Percentiles rank a stretch among this genome's conserved stretches.
Evolutionary conservation across 495 filamentous ascomycete species (phyloP).

Genomic region (Aspergillus wentii): DNA sequence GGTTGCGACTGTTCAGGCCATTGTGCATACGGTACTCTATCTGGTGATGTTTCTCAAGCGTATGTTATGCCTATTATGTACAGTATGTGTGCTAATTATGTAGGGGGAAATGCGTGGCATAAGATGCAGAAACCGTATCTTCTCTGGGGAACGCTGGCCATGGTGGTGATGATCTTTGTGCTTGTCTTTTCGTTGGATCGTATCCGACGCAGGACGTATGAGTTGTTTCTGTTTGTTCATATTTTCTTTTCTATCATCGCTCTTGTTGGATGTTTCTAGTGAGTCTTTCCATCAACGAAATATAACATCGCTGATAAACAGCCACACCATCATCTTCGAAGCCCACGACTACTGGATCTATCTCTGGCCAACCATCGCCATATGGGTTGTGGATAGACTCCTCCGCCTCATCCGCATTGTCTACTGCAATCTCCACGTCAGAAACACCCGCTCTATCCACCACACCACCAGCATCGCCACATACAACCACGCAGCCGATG

Average conservation of each 20-base stretch:
- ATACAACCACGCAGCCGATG: conserved; percentile 44
- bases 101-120: conserved; percentile 25
- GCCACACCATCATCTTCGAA: conserved; percentile 46
- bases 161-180: conserved; percentile 42
- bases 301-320: conserved; percentile 18
- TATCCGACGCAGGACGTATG: conserved; percentile 45
- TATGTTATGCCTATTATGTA: conserved; percentile 9
- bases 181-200: conserved; percentile 40
- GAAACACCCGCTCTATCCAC: conserved; percentile 12
- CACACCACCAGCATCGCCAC: conserved; percentile 28
- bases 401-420: conserved; percentile 42
- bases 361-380: conserved; percentile 44
- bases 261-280: conserved; percentile 51
- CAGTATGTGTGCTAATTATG: conserved; percentile 2
- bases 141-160: conserved; percentile 37
- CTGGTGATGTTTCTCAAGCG: conserved; percentile 24
- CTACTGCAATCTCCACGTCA: conserved; percentile 42
- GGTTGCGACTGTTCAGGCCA: conserved; percentile 46
- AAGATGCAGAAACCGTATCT: conserved; percentile 29
- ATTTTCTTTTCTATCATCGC: conserved; percentile 46
- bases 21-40: conserved; percentile 39
- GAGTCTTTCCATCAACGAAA: conserved; percentile 16
- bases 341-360: conserved; percentile 44
- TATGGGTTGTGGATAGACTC: conserved; percentile 49
- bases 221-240: conserved; percentile 50